Evolutionary conservation across 805 yeast genomes (phyloP), one percentile per base, ranked within the genome.

Genomic region (Hanseniaspora taiwanica): DNA sequence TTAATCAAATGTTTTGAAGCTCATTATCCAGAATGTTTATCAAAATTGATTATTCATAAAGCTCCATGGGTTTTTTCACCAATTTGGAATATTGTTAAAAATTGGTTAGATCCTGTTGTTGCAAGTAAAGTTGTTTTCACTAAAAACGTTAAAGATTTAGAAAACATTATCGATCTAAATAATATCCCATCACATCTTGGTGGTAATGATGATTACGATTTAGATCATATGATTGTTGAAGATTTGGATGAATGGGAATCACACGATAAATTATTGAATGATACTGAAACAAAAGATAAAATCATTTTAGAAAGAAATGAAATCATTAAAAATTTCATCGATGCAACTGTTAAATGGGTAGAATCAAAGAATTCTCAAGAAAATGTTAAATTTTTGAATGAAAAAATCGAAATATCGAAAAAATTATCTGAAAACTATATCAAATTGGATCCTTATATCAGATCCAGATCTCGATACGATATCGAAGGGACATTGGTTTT

Each of bases 21-120:
- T 0, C 95, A 89, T 56, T 91, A 89, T 58, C 98, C 98, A 1
- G 98, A 91, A 62, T 79, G 84, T 32, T 69, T 91, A 44, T 96
- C 95, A 14, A 74, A 73, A 42, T 64, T 91, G 40, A 71, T 85
- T 48, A 81, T 91, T 45, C 94, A 85, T 64, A 81, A 82, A 51
- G 96, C 98, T 0, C 98, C 98, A 21, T 86, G 96, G 97, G 75
- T 91, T 40, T 91, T 91, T 64, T 76, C 82, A 39, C 89, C 96
- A 19, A 83, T 89, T 44, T 91, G 98, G 97, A 81, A 78, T 49
- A 74, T 89, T 49, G 76, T 91, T 51, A 85, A 84, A 59, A 78
- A 79, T 51, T 89, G 96, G 97, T 67, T 89, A 42, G 97, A 91
- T 56, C 97, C 97, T 2, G 96, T 84, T 19, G 96, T 89, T 41